These are phyloP conservation scores for Candida ulmi DNA, from an alignment of 805 yeast genomes.

Conservation along the genomic window DNA sequence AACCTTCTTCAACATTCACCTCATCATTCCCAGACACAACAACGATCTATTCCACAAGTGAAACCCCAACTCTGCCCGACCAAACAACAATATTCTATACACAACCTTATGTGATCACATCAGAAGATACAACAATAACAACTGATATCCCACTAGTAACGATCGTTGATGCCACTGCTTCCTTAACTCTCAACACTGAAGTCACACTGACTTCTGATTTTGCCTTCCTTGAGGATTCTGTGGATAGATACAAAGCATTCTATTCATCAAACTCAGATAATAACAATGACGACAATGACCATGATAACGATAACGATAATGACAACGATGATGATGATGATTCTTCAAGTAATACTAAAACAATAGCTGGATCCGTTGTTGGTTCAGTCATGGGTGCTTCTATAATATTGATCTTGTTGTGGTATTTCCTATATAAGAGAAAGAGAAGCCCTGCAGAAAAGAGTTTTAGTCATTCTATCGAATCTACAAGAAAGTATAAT, in stretches of 20 bases:
- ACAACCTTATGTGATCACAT: constrained; percentile 17
- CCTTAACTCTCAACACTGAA: constrained; percentile 1
- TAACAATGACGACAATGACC: too few species aligned
- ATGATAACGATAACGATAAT: too few species aligned
- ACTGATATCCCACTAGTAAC: constrained; percentile 16
- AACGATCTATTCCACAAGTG: neutral
- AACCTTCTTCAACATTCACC: neutral
- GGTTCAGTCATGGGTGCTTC: constrained; percentile 19
- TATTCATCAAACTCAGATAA: neutral
- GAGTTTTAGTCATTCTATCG: constrained; percentile 22
- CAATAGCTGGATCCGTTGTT: constrained; percentile 23
- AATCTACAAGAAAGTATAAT: constrained; percentile 20
- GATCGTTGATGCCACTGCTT: constrained; percentile 2
- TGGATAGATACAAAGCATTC: constrained; percentile 4
- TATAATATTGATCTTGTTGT: constrained; percentile 8
- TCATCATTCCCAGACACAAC: constrained; percentile 2
- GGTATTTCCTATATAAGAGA: constrained; percentile 13
- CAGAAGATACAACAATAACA: constrained; percentile 12
- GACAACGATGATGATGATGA: too few species aligned
- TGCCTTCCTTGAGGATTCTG: constrained; percentile 10
- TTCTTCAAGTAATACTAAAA: neutral
- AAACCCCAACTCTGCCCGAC: neutral
- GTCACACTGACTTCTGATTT: constrained; percentile 16
- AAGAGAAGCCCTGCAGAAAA: constrained; percentile 7
- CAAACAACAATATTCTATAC: constrained; percentile 13